Evolutionary conservation across 768 basidiomycete genomes (phyloP).

Genomic region (Suillus brevipes): DNA sequence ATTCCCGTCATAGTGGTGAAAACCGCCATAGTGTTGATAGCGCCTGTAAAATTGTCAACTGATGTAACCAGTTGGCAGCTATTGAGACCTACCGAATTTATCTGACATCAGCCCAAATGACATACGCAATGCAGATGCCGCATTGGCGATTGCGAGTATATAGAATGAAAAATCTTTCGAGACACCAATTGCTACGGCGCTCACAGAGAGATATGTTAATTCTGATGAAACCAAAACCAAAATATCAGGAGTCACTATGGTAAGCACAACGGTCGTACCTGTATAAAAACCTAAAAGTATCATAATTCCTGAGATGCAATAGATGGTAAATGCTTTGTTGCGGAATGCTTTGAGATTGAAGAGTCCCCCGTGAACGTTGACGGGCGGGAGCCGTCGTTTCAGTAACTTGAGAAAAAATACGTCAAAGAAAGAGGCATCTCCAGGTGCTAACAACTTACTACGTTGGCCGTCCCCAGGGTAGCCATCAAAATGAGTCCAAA

Average conservation of each 20-base stretch:
- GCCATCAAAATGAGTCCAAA: conserved; percentile 62
- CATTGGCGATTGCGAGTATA: conserved; percentile 67
- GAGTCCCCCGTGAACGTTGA: conserved; percentile 53
- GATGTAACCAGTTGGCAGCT: not conserved
- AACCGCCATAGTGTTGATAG: conserved; percentile 69
- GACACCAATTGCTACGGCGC: conserved; percentile 52
- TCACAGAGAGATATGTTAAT: conserved; percentile 66
- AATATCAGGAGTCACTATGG: conserved; percentile 13
- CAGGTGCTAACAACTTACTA: conserved; percentile 39
- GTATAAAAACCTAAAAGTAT: conserved; percentile 73
- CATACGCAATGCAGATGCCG: conserved; percentile 58
- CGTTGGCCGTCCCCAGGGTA: conserved; percentile 52
- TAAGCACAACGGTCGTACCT: conserved; percentile 31
- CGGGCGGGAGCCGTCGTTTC: conserved; percentile 54
- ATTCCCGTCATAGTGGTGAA: conserved; percentile 55
- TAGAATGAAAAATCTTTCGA: conserved; percentile 58
- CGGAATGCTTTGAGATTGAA: conserved; percentile 54
- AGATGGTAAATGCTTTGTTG: conserved; percentile 50
- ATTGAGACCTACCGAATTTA: conserved; percentile 41
- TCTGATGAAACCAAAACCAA: conserved; percentile 35
- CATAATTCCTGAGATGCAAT: conserved; percentile 57
- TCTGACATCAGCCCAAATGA: conserved; percentile 55
- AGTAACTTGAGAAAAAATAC: conserved; percentile 21
- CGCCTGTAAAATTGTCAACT: conserved; percentile 41
- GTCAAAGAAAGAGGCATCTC: not conserved